Conservation (phyloP, 129 eudicot species). For the Saussurea involucrata region DNA sequence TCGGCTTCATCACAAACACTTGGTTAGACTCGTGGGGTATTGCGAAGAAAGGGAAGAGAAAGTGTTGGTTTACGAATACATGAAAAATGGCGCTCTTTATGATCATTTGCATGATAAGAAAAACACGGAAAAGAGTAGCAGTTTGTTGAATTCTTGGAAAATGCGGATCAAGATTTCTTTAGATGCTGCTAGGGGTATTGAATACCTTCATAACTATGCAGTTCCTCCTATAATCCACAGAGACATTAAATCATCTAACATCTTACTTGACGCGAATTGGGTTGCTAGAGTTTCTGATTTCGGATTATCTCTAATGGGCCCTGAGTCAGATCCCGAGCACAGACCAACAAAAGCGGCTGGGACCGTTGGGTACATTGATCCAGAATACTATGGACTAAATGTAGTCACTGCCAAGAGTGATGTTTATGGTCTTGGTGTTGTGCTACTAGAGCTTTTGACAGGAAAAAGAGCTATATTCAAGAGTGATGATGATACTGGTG, state of each 20-base stretch:
- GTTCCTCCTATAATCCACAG: slow-evolving; percentile 95
- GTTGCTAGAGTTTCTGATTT: slow-evolving; percentile 94
- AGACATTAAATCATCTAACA: slow-evolving; percentile 95
- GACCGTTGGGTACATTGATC: slow-evolving; percentile 93
- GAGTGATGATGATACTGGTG: slow-evolving; percentile 41
- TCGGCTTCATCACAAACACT: slow-evolving; percentile 86
- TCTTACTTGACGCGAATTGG: slow-evolving; percentile 79
- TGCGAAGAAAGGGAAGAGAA: slow-evolving; percentile 93
- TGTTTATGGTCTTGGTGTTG: slow-evolving; percentile 97
- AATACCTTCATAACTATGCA: slow-evolving; percentile 90
- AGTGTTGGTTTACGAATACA: slow-evolving; percentile 81
- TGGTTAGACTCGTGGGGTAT: slow-evolving; percentile 89
- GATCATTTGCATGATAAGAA: slow-evolving; percentile 86
- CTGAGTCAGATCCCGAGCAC: slow-evolving; percentile 52
- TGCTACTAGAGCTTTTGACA: slow-evolving; percentile 75
- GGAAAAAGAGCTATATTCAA: slow-evolving; percentile 90
- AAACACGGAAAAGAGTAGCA: slow-evolving; percentile 49
- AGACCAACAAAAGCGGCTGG: slow-evolving; percentile 86
- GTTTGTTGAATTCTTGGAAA: slow-evolving; percentile 83
- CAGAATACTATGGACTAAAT: slow-evolving; percentile 87
- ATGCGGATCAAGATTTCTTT: slow-evolving; percentile 78
- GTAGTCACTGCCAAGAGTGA: slow-evolving; percentile 92
- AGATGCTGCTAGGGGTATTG: slow-evolving; percentile 94
- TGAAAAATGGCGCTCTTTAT: slow-evolving; percentile 91
- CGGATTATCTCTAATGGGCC: slow-evolving; percentile 81